Percentiles rank a stretch among this genome's conserved stretches.
These are phyloP conservation scores for Leccinum fallax DNA, from an alignment of 1,284 basidiomycete species.

Conservation along the genomic window DNA sequence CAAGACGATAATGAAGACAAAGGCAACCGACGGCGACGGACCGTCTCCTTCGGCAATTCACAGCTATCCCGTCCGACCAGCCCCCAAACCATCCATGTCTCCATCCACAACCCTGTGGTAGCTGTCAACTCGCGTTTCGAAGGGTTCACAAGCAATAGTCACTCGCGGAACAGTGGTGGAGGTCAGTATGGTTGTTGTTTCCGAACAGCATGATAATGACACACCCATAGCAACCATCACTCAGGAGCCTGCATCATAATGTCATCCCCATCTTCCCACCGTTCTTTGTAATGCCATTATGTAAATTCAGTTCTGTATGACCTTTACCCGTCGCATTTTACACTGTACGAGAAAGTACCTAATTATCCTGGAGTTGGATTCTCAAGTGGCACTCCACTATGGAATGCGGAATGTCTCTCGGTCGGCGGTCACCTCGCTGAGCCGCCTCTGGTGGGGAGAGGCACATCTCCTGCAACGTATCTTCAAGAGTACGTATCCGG, in stretches of 20 bases:
- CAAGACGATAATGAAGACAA: not conserved
- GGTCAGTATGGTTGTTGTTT: constrained; percentile 2
- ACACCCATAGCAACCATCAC: constrained; percentile 6
- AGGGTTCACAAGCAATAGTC: not conserved
- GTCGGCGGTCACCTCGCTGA: too few species aligned
- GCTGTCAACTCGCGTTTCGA: too few species aligned
- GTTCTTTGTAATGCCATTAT: not conserved
- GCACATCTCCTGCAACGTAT: too few species aligned
- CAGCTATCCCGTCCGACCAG: not conserved
- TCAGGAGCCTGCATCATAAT: constrained; percentile 3
- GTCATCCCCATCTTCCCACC: not conserved
- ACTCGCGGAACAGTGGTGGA: constrained; percentile 1
- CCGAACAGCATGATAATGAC: constrained; percentile 1
- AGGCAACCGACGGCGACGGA: not conserved
- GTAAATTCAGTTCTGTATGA: not conserved
- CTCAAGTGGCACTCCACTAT: too few species aligned
- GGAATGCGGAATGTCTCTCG: too few species aligned
- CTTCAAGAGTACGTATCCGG: too few species aligned
- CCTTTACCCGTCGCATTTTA: not conserved
- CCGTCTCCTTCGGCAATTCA: not conserved
- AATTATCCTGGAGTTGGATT: too few species aligned
- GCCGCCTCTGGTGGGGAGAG: too few species aligned
- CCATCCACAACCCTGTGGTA: too few species aligned
- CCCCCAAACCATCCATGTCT: too few species aligned
- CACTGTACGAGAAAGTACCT: not conserved